Percentiles rank a stretch among this genome's conserved stretches.
Evolutionary conservation across 1,284 basidiomycete species (phyloP).

Genomic region (Sporisorium scitamineum): DNA sequence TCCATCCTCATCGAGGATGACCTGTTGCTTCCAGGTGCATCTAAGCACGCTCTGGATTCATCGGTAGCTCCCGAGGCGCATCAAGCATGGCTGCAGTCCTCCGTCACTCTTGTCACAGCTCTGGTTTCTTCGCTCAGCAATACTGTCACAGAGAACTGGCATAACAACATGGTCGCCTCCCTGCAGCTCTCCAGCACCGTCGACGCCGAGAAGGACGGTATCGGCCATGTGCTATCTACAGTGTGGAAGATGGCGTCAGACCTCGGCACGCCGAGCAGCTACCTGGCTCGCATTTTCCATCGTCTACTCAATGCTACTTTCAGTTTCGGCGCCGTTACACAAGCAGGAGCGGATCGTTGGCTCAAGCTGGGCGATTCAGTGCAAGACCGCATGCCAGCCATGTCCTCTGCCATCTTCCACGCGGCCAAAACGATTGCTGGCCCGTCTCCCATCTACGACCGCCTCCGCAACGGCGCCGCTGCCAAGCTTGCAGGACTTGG

Average conservation of each 20-base stretch:
- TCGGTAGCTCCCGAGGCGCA: conserved; percentile 8
- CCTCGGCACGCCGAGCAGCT: conserved; percentile 21
- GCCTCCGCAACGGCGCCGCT: conserved; percentile 90
- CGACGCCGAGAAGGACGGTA: conserved; percentile 26
- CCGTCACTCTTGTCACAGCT: conserved; percentile 44
- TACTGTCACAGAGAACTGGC: conserved; percentile 44
- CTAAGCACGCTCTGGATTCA: conserved; percentile 37
- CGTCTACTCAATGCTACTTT: conserved; percentile 60
- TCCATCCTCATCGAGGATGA: conserved; percentile 70
- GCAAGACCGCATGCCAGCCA: conserved; percentile 28
- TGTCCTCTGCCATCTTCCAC: conserved; percentile 45
- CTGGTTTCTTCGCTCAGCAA: conserved; percentile 44
- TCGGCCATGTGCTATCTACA: conserved; percentile 34
- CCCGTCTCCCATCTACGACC: conserved; percentile 75
- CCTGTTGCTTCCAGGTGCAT: conserved; percentile 70
- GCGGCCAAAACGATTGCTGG: conserved; percentile 46
- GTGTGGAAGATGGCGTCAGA: conserved; percentile 33
- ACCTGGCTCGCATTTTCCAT: conserved; percentile 56
- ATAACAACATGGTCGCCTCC: conserved; percentile 35
- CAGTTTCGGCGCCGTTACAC: conserved; percentile 55
- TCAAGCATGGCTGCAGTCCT: conserved; percentile 37
- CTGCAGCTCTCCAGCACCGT: conserved; percentile 33
- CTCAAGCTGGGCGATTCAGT: conserved; percentile 52
- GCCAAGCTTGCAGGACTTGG: conserved; percentile 80
- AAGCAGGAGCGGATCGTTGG: conserved; percentile 57